phyloP scores from a whole-genome alignment of 345 rosid species.

The Clausena lansium region DNA sequence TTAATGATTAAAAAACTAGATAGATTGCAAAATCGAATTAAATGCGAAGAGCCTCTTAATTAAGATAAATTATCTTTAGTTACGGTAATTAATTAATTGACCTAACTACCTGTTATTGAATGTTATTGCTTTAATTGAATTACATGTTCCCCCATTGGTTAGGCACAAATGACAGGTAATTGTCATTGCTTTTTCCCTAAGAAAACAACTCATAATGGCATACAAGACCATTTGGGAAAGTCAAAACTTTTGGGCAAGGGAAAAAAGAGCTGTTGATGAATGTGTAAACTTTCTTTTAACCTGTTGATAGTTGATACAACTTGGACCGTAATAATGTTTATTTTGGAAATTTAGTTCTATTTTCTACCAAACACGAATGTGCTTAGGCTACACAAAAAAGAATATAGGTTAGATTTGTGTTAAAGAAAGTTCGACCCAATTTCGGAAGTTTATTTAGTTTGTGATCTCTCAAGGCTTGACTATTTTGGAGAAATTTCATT shows the following conservation, averaged over 20 bases:
- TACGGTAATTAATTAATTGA: neutral
- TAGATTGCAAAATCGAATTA: neutral
- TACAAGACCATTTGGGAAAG: conserved; percentile 20
- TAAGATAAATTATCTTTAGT: neutral
- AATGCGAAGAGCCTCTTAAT: too few relatives aligned
- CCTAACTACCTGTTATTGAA: neutral
- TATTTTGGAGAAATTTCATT: neutral
- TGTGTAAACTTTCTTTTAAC: conserved; percentile 1
- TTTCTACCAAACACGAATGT: conserved; percentile 1
- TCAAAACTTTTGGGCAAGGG: conserved; percentile 25
- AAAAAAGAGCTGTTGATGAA: neutral
- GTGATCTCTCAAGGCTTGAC: conserved; percentile 4
- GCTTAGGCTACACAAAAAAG: neutral
- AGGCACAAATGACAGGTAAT: conserved; percentile 18
- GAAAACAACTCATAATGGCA: conserved; percentile 29
- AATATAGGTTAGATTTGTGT: conserved; percentile 10
- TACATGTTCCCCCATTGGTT: conserved; percentile 8
- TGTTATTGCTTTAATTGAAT: conserved; percentile 3
- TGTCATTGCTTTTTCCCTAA: conserved; percentile 33
- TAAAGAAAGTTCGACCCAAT: neutral
- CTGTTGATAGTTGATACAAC: conserved; percentile 1
- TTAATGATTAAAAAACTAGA: neutral
- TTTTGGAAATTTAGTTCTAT: conserved; percentile 3
- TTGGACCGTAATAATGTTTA: neutral
- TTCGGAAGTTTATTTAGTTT: neutral